Percentiles rank a stretch among this genome's conserved stretches.
phyloP scores from a whole-genome alignment of 176 grass and related monocot species.

The Otatea glauca region DNA sequence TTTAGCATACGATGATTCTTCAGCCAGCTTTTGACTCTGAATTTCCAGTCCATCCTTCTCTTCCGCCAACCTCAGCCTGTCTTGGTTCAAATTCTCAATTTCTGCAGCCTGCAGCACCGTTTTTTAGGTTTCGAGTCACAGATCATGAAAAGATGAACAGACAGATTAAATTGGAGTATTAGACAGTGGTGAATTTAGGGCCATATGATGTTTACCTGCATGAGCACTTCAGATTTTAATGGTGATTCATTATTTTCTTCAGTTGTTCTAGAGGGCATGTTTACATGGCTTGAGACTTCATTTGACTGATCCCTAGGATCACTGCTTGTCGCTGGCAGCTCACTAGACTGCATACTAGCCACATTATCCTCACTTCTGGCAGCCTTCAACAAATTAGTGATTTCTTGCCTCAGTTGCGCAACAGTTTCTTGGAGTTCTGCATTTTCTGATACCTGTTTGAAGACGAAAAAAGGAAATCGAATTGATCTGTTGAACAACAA shows the following conservation, averaged over 20 bases:
- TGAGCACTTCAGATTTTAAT: slow-evolving; percentile 75
- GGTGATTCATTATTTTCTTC: slow-evolving; percentile 57
- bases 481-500: slow-evolving; percentile 40
- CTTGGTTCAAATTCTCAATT: slow-evolving; percentile 95
- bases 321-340: slow-evolving; percentile 48
- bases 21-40: slow-evolving; percentile 83
- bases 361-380: slow-evolving; percentile 52
- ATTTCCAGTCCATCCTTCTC: slow-evolving; percentile 91
- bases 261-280: slow-evolving; percentile 44
- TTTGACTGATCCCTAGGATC: slow-evolving; percentile 44
- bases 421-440: slow-evolving; percentile 69
- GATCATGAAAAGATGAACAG: not conserved
- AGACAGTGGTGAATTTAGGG: not conserved
- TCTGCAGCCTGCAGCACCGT: slow-evolving; percentile 62
- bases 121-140: slow-evolving; percentile 28
- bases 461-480: slow-evolving; percentile 42
- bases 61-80: slow-evolving; percentile 73
- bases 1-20: slow-evolving; percentile 95
- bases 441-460: slow-evolving; percentile 74
- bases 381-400: slow-evolving; percentile 51
- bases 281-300: slow-evolving; percentile 44
- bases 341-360: slow-evolving; percentile 47
- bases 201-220: slow-evolving; percentile 59
- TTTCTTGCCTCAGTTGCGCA: slow-evolving; percentile 64
- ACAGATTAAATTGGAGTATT: slow-evolving; percentile 11